A percentile compares a stretch with the other conserved stretches of the same genome.
These are phyloP conservation scores for Penicillium verrucosum DNA, from an alignment of 2,329 filamentous ascomycete genomes.

Conservation along the genomic window DNA sequence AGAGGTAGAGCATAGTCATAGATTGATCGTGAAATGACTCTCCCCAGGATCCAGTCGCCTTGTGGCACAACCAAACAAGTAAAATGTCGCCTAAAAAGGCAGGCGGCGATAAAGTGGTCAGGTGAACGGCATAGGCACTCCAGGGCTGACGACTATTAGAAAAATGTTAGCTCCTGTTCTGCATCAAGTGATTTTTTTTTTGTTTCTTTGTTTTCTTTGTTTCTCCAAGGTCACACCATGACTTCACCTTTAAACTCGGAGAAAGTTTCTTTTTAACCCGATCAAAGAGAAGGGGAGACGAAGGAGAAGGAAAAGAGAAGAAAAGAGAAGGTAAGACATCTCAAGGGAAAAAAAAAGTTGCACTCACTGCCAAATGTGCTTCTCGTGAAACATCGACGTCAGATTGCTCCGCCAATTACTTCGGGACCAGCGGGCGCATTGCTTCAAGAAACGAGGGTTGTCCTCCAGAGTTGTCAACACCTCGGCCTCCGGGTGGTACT, in stretches of 20 bases:
- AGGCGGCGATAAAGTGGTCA: conserved; percentile 88
- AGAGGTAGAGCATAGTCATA: conserved; percentile 63
- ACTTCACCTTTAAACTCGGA: not conserved
- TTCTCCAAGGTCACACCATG: not conserved
- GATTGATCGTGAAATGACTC: conserved; percentile 52
- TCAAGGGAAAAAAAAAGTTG: conserved; percentile 9
- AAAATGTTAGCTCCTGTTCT: conserved; percentile 24
- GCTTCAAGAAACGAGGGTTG: conserved; percentile 82
- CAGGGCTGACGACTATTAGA: conserved; percentile 74
- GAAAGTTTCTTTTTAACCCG: not conserved
- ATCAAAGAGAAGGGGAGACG: not conserved
- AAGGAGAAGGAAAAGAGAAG: not conserved
- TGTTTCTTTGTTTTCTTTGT: conserved; percentile 1
- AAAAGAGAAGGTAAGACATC: conserved; percentile 9
- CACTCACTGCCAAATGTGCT: conserved; percentile 82
- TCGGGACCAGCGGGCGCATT: conserved; percentile 90
- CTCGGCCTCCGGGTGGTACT: conserved; percentile 87
- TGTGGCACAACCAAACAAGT: conserved; percentile 66
- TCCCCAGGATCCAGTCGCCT: conserved; percentile 63
- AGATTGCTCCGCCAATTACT: conserved; percentile 98
- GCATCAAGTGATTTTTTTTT: not conserved
- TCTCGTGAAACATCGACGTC: conserved; percentile 80
- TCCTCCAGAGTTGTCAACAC: conserved; percentile 91
- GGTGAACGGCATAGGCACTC: conserved; percentile 89
- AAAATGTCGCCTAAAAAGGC: conserved; percentile 75